These are phyloP conservation scores for Clavariopsis aquatica DNA, from an alignment of 495 filamentous ascomycete species.

Conservation along the genomic window DNA sequence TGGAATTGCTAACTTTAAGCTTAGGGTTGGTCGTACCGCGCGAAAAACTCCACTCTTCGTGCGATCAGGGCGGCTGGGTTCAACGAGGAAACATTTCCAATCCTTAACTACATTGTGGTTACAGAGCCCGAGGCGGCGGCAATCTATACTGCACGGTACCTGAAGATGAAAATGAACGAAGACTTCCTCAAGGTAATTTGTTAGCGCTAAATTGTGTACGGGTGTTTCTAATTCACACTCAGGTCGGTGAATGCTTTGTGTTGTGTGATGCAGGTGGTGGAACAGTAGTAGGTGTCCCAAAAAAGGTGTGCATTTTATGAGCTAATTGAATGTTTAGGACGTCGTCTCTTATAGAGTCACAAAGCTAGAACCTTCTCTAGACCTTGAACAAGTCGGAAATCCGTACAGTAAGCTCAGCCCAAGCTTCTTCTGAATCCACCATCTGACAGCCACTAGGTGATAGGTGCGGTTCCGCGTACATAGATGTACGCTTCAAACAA, in stretches of 20 bases:
- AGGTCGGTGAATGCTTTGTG: conserved; percentile 22
- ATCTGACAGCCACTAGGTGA: neutral
- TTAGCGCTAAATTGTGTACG: neutral
- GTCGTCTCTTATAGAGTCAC: conserved; percentile 24
- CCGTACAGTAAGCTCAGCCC: neutral
- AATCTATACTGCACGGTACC: conserved; percentile 15
- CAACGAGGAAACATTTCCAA: conserved; percentile 10
- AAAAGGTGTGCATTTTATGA: neutral
- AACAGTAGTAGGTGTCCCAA: conserved; percentile 14
- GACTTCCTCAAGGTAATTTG: neutral
- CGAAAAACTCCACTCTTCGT: conserved; percentile 22
- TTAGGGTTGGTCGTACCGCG: conserved; percentile 20
- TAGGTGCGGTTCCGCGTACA: conserved; percentile 30
- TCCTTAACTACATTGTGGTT: conserved; percentile 7
- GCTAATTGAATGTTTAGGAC: neutral
- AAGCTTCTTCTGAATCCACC: neutral
- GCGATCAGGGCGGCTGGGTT: conserved; percentile 25
- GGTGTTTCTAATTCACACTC: neutral
- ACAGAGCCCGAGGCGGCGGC: conserved; percentile 31
- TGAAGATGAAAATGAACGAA: conserved; percentile 5
- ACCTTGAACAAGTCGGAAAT: conserved; percentile 6
- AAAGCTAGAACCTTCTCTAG: conserved; percentile 14
- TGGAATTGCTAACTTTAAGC: neutral
- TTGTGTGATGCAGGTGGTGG: conserved; percentile 28
- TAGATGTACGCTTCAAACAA: conserved; percentile 16